Evolutionary conservation across 108 stramenopile species (phyloP), one percentile per base, ranked within the genome.

Genomic region (Tribonema minus): DNA sequence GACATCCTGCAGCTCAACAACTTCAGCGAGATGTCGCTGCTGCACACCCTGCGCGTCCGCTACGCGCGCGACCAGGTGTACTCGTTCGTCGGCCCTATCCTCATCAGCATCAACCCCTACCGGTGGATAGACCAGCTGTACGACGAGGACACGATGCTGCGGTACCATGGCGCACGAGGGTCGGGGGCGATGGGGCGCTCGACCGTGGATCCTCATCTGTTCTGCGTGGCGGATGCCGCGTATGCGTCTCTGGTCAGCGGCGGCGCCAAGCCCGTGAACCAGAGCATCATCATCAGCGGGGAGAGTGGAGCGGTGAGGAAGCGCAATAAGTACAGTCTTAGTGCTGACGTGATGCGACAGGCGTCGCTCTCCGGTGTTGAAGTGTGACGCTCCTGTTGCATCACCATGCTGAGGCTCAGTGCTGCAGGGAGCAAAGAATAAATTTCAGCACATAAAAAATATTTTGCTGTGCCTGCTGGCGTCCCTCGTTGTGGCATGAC

Each of bases 41-140:
- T 81, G 41, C 70, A 81, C 63, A 81, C 70, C 54, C 40, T 81
- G 0, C 31, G 80, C 30, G 70, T 62, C 34, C 26, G 80, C 4
- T 81, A 71, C 37, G 65, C 32, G 46, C 62, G 64, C 25, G 74
- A 75, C 64, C 34, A 75, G 74, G 95, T 98, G 74, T 98, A 98
- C 85, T 97, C 98, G 5, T 80, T 78, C 41, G 93, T 96, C 3
- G 96, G 98, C 30, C 92, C 93, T 23, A 94, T 98, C 38, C 87
- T 98, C 7, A 91, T 98, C 66, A 90, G 91, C 7, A 86, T 97
- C 61, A 98, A 98, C 84, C 98, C 98, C 0, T 98, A 95, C 88
- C 92, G 92, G 76, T 63, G 82, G 54, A 81, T 70, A 29, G 61
- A 62, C 23, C 69, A 61, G 20, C 70, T 80, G 25, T 80, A 80